These are phyloP conservation scores for Solanum lignicaule DNA, from an alignment of 257 asterid species.

Conservation along the genomic window DNA sequence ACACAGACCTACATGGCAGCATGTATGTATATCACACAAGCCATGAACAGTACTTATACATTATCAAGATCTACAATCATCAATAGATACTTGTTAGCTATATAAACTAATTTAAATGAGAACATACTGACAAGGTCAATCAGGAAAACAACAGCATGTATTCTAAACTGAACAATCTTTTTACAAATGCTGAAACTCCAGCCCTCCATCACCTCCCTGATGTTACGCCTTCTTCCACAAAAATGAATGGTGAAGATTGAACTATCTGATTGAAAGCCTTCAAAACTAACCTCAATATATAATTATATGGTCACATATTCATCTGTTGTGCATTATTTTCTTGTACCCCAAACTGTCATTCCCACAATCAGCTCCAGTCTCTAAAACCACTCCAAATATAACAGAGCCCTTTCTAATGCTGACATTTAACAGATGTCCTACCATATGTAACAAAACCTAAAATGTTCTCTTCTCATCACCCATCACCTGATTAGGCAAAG, in stretches of 20 bases:
- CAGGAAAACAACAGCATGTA: background rate
- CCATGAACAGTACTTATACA: background rate
- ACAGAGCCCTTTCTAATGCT: conserved; percentile 19
- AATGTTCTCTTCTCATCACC: conserved; percentile 28
- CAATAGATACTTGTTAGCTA: background rate
- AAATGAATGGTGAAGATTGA: conserved; percentile 9
- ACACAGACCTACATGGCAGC: background rate
- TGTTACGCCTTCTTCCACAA: conserved; percentile 16
- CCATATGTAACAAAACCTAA: conserved; percentile 30
- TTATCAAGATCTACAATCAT: background rate
- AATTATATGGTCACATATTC: conserved; percentile 18
- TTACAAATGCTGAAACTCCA: conserved; percentile 37
- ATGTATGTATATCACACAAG: background rate
- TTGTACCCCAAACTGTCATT: conserved; percentile 15
- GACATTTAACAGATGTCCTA: conserved; percentile 24
- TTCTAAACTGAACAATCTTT: conserved; percentile 30
- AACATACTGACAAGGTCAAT: background rate
- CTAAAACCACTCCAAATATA: conserved; percentile 19
- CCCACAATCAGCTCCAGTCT: conserved; percentile 13
- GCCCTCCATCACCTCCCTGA: conserved; percentile 21
- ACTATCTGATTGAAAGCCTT: conserved; percentile 14
- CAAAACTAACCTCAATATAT: conserved; percentile 22
- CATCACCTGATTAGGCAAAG: conserved; percentile 24
- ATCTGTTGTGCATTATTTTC: conserved; percentile 13
- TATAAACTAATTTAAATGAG: background rate